Conservation (phyloP, 2,329 filamentous ascomycete genomes). For the Ceratocystiopsis sp. region DNA sequence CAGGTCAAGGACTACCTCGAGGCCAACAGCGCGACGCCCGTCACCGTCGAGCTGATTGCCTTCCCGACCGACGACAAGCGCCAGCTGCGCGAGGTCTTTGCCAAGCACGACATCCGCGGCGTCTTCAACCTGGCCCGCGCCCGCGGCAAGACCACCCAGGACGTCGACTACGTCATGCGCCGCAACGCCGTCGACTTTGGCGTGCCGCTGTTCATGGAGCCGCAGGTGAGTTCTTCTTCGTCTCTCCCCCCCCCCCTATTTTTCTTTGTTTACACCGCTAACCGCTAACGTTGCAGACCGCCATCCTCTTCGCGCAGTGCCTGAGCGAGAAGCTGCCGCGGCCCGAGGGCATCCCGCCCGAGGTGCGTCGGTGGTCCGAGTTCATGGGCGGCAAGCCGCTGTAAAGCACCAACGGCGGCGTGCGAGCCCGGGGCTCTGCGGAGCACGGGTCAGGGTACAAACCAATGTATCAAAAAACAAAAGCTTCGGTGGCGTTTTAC, state of each 20-base stretch:
- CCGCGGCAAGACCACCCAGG: conserved; percentile 65
- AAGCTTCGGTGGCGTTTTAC: conserved; percentile 2
- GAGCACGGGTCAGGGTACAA: neutral
- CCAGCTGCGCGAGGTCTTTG: conserved; percentile 81
- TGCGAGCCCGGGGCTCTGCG: neutral
- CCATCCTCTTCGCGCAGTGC: conserved; percentile 87
- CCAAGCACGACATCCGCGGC: conserved; percentile 91
- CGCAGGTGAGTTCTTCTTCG: conserved; percentile 46
- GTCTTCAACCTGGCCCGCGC: conserved; percentile 86
- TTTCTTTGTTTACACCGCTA: neutral
- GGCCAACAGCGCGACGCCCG: conserved; percentile 41
- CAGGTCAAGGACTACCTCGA: conserved; percentile 76
- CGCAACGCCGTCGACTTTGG: conserved; percentile 97
- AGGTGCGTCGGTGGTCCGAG: conserved; percentile 89
- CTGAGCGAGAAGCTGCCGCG: conserved; percentile 94
- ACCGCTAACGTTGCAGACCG: conserved; percentile 45
- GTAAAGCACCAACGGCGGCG: conserved; percentile 25
- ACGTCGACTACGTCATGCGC: conserved; percentile 97
- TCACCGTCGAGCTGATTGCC: conserved; percentile 76
- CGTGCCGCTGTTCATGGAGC: conserved; percentile 95
- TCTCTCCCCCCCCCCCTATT: neutral
- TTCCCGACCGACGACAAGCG: conserved; percentile 96
- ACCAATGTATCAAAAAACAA: neutral
- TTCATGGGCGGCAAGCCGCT: conserved; percentile 79
- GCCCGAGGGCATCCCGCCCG: conserved; percentile 69